Evolutionary conservation across 768 basidiomycete genomes (phyloP).

Genomic region (Rhizopogon roseolus): DNA sequence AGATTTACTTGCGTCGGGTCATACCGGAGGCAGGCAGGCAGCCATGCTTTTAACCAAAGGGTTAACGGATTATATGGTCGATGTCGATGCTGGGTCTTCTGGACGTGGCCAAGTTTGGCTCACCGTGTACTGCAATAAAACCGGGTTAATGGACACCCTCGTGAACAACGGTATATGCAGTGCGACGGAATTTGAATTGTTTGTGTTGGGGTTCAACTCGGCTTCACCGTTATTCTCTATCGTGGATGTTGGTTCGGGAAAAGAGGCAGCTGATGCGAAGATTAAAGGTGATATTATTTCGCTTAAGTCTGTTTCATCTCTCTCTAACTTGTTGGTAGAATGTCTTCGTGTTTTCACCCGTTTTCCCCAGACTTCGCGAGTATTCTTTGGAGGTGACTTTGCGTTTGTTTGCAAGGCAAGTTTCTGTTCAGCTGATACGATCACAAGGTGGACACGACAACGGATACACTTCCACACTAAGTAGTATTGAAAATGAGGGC

Average conservation of each 20-base stretch:
- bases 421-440: not conserved
- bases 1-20: conserved; percentile 26
- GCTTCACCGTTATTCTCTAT: conserved; percentile 36
- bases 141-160: conserved; percentile 28
- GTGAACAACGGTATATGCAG: conserved; percentile 25
- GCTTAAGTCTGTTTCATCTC: not conserved
- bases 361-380: conserved; percentile 31
- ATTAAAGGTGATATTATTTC: conserved; percentile 26
- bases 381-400: conserved; percentile 34
- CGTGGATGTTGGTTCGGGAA: conserved; percentile 37
- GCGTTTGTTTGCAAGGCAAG: not conserved
- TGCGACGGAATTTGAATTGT: conserved; percentile 30
- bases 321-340: conserved; percentile 16
- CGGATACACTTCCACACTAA: conserved; percentile 35
- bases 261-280: conserved; percentile 40
- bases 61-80: conserved; percentile 27
- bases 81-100: conserved; percentile 16
- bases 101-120: conserved; percentile 31
- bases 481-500: conserved; percentile 32
- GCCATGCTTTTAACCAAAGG: conserved; percentile 31
- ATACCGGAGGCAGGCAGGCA: conserved; percentile 31
- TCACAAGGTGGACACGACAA: conserved; percentile 33
- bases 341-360: conserved; percentile 59
- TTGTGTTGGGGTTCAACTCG: conserved; percentile 35
- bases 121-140: conserved; percentile 33